Conservation (phyloP, 2,329 filamentous ascomycete species). For the Neocatenulostroma microsporum region DNA sequence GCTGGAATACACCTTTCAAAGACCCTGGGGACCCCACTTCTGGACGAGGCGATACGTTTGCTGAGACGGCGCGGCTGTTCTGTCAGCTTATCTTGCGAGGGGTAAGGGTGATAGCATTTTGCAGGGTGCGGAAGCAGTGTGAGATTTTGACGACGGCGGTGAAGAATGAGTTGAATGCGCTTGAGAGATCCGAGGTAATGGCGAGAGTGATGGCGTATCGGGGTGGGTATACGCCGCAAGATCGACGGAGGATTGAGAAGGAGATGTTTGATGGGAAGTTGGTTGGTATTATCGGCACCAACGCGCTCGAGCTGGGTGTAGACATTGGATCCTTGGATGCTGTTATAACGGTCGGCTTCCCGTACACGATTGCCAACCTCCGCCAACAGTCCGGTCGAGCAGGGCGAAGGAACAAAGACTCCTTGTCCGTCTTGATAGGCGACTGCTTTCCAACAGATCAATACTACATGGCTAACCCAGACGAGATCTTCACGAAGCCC, state of each 20-base stretch:
- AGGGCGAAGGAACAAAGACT: constrained; percentile 86
- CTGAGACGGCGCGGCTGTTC: constrained; percentile 83
- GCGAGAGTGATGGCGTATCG: constrained; percentile 88
- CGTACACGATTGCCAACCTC: constrained; percentile 89
- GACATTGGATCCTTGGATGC: constrained; percentile 93
- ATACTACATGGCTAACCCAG: constrained; percentile 93
- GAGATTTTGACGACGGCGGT: constrained; percentile 76
- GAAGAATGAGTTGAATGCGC: constrained; percentile 62
- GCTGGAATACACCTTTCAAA: constrained; percentile 95
- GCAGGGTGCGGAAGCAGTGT: constrained; percentile 77
- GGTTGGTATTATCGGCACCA: constrained; percentile 87
- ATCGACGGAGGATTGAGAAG: constrained; percentile 76
- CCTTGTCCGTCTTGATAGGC: constrained; percentile 79
- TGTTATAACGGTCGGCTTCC: constrained; percentile 88
- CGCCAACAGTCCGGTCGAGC: constrained; percentile 91
- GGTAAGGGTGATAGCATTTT: constrained; percentile 88
- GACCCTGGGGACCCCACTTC: constrained; percentile 81
- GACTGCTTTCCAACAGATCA: constrained; percentile 89
- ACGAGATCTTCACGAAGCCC: constrained; percentile 85
- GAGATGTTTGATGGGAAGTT: constrained; percentile 98
- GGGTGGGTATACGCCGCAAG: constrained; percentile 88
- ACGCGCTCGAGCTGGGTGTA: constrained; percentile 84
- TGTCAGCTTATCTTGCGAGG: constrained; percentile 82
- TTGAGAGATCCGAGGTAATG: constrained; percentile 68
- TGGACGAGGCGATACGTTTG: constrained; percentile 72